These are phyloP conservation scores for Talaromyces liani DNA, from an alignment of 495 filamentous ascomycete species.

Conservation along the genomic window DNA sequence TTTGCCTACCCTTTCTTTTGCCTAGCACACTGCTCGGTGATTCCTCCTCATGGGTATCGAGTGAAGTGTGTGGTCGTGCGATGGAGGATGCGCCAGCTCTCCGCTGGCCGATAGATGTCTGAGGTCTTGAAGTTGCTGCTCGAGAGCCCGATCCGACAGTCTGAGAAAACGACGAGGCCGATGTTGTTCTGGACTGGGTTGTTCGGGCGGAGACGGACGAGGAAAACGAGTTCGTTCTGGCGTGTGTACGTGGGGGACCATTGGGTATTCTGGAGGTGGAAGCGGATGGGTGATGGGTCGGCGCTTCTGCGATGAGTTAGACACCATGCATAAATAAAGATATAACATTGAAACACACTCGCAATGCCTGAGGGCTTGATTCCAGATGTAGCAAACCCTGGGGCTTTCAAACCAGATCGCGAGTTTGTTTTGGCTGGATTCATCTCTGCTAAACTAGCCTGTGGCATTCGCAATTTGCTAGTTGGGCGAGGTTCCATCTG, in stretches of 20 bases:
- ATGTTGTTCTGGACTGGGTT: conserved; percentile 41
- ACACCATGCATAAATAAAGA: not conserved
- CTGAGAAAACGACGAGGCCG: conserved; percentile 43
- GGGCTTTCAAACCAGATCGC: conserved; percentile 46
- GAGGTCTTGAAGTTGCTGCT: conserved; percentile 24
- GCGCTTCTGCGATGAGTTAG: conserved; percentile 35
- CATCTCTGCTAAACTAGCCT: conserved; percentile 43
- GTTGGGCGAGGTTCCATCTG: not conserved
- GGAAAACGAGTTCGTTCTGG: conserved; percentile 34
- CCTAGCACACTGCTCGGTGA: conserved; percentile 33
- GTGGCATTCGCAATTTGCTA: conserved; percentile 25
- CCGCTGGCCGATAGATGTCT: conserved; percentile 36
- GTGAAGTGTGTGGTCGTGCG: conserved; percentile 52
- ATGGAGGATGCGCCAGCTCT: conserved; percentile 36
- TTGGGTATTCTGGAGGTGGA: conserved; percentile 22
- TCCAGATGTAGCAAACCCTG: conserved; percentile 31
- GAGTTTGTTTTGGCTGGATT: conserved; percentile 62
- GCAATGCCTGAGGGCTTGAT: conserved; percentile 49
- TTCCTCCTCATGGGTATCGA: conserved; percentile 48
- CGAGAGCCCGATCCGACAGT: conserved; percentile 49
- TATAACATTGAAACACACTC: not conserved
- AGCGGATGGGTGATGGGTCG: conserved; percentile 30
- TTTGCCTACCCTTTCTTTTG: conserved; percentile 65
- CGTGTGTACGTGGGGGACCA: conserved; percentile 30
- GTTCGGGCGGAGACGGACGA: conserved; percentile 38